These are phyloP conservation scores for Plasmodium gallinaceum DNA, from an alignment of 169 alveolate genomes.

Conservation along the genomic window DNA sequence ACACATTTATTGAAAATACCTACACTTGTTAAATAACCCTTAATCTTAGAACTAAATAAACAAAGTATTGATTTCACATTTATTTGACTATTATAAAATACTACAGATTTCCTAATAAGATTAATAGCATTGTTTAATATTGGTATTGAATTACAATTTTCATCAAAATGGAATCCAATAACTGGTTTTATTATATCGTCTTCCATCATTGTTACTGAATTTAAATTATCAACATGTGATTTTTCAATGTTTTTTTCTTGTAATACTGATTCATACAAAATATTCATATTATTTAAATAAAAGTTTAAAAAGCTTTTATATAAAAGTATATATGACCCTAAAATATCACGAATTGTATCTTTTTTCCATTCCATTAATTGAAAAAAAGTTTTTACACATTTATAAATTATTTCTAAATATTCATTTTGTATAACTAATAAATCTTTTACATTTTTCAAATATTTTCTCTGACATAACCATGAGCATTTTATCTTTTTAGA, in stretches of 20 bases:
- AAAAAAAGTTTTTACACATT: conserved; percentile 53
- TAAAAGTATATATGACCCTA: conserved; percentile 59
- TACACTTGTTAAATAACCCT: conserved; percentile 66
- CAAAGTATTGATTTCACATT: conserved; percentile 63
- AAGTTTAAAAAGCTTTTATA: conserved; percentile 63
- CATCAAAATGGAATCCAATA: conserved; percentile 28
- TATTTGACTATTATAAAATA: conserved; percentile 46
- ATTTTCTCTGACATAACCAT: conserved; percentile 77
- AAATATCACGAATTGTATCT: conserved; percentile 41
- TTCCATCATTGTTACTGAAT: conserved; percentile 22
- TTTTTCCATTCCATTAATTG: conserved; percentile 76
- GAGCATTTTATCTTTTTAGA: conserved; percentile 74
- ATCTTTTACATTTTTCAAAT: conserved; percentile 62
- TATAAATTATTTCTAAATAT: conserved; percentile 46
- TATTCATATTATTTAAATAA: conserved; percentile 71
- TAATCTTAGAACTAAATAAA: conserved; percentile 43
- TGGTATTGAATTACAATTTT: conserved; percentile 24
- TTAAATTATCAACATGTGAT: conserved; percentile 58
- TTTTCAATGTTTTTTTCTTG: conserved; percentile 48
- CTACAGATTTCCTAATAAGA: conserved; percentile 29
- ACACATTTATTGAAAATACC: conserved; percentile 62
- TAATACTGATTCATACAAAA: conserved; percentile 59
- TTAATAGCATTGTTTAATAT: conserved; percentile 55
- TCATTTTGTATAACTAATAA: conserved; percentile 69
- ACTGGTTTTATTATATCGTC: conserved; percentile 45